Evolutionary conservation across 345 rosid genomes (phyloP), one percentile per base, ranked within the genome.

Genomic region (Laguncularia racemosa): DNA sequence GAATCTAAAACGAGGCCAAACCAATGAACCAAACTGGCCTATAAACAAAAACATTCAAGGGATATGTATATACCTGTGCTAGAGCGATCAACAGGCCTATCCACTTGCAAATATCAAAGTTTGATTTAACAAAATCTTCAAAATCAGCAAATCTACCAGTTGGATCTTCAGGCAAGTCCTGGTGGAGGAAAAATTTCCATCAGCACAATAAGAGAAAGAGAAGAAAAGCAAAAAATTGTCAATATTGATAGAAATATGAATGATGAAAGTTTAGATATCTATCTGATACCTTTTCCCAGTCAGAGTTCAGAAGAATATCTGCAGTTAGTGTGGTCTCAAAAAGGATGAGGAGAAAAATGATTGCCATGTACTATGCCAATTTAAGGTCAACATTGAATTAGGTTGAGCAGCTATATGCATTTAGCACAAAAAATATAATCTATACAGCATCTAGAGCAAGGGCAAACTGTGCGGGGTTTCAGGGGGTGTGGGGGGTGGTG

Each of bases 81-180:
- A 65, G 50, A 64, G 73, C 12, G 9, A 78, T 55, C 23, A 71
- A 26, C 46, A 78, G 33, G 50, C 65, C 74, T 56, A 78, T 71
- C 80, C 79, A 74, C 71, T 72, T 64, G 66, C 66, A 78, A 65
- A 57, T 23, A 59, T 80, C 71, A 13, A 64, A 48, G 57, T 83
- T 78, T 0, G 84, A 73, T 48, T 74, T n/a, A 26, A 84, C 78
- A 53, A 78, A 81, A 15, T 74, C 67, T 62, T 67, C 63, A 52
- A 81, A 76, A 64, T 76, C 79, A 17, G 64, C 73, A 49, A 83
- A 67, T 54, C 80, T 80, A 20, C 82, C 84, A 0, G 82, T 83
- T 21, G 77, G 82, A 69, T 83, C 89, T 57, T 77, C 76, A 0
- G 89, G 89, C 28, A 83, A 62, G 75, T 83, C 89, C 85, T 83